Evolutionary conservation across 805 yeast species (phyloP), one percentile per base, ranked within the genome.

Genomic region (Candida ortonii): DNA sequence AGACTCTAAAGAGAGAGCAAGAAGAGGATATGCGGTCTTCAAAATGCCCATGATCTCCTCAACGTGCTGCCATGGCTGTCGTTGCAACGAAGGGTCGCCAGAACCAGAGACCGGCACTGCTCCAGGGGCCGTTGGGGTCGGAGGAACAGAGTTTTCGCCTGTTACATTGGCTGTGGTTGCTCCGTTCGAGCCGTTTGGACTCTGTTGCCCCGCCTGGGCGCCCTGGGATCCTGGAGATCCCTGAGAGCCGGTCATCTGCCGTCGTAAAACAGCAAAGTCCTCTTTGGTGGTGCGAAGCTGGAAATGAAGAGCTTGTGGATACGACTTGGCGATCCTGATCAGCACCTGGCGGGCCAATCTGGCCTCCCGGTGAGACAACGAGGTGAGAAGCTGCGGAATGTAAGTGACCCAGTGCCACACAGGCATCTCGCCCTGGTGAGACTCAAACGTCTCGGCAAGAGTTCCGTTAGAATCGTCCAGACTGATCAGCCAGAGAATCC

Each of bases 371-470:
- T 88, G 95, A 1, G 97, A 85, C 41, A 93, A 67, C 0, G 96
- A 81, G 0, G 96, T 82, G 47, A 93, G 67, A 40, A 93, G 68
- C 61, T 94, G 98, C 3, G 98, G 98, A 47, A 93, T 88, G 52
- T 84, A 93, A 0, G 97, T 87, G 28, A 93, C 87, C 97, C 97
- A 93, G 59, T 90, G 90, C 99, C 99, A 93, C 2, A 90, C 96
- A 4, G 99, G 98, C 25, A 87, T 87, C 45, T 94, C 99, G 14
- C 97, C 97, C 43, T 89, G 76, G 58, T 86, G 93, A 31, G 84
- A 79, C 36, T 88, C 96, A 60, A 90, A 90, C 0, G 97, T 95
- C 41, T 79, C 79, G 0, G 94, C 77, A 29, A 93, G 68, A 0
- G 88, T 74, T 1, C 94, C 95, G 4, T 77, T 68, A 1, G 82